Percentiles rank a stretch among this genome's conserved stretches.
These are phyloP conservation scores for Epichloe hybrida DNA, from an alignment of 2,329 filamentous ascomycete genomes.

Conservation along the genomic window DNA sequence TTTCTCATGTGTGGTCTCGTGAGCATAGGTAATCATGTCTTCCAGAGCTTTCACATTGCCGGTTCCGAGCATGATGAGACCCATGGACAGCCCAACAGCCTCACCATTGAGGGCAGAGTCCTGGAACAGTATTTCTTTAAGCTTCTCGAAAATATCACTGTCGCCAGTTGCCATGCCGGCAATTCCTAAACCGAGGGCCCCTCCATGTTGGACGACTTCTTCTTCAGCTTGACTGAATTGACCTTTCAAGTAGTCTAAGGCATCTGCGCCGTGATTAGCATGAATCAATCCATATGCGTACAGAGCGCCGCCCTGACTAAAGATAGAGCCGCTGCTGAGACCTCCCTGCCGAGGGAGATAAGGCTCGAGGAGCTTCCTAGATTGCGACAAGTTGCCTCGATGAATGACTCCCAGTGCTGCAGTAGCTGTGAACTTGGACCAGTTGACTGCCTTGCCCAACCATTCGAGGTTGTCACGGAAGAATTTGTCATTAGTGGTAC, in stretches of 20 bases:
- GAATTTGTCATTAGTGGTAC: slow-evolving; percentile 95
- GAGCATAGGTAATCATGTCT: slow-evolving; percentile 95
- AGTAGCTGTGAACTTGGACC: slow-evolving; percentile 98
- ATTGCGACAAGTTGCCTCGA: slow-evolving; percentile 85
- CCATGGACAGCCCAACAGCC: slow-evolving; percentile 90
- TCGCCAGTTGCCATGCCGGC: slow-evolving; percentile 95
- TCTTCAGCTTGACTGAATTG: slow-evolving; percentile 67
- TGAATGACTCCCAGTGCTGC: slow-evolving; percentile 94
- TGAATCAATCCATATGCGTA: slow-evolving; percentile 95
- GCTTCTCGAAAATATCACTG: slow-evolving; percentile 77
- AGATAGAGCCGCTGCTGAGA: slow-evolving; percentile 71
- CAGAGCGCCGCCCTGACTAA: slow-evolving; percentile 89
- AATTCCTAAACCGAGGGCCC: slow-evolving; percentile 86
- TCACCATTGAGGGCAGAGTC: slow-evolving; percentile 96
- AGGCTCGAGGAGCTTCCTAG: slow-evolving; percentile 82
- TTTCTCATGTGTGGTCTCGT: slow-evolving; percentile 98
- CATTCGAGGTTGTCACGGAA: slow-evolving; percentile 97
- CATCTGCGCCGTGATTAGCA: slow-evolving; percentile 89
- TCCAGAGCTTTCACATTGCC: slow-evolving; percentile 86
- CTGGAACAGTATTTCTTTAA: slow-evolving; percentile 77
- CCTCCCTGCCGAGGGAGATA: slow-evolving; percentile 74
- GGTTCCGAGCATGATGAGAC: slow-evolving; percentile 96
- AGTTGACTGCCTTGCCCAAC: slow-evolving; percentile 96
- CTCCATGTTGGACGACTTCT: slow-evolving; percentile 94
- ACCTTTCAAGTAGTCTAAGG: slow-evolving; percentile 63